These are phyloP conservation scores for Groenewaldozyma auringiensis DNA, from an alignment of 1,139 yeast species.

Conservation along the genomic window DNA sequence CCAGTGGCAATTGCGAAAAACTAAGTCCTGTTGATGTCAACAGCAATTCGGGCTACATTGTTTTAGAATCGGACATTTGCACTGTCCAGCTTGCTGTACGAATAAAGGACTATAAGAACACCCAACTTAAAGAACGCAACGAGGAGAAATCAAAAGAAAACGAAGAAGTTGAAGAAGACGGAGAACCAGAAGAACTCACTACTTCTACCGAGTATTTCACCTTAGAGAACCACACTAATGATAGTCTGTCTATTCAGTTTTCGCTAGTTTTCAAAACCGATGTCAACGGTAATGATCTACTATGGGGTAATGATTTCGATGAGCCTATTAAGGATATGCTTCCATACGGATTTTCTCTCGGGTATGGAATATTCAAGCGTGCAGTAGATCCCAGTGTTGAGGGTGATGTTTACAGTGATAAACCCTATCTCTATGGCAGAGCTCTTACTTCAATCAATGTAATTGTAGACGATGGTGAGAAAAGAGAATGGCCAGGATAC, in stretches of 20 bases:
- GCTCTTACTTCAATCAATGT: constrained; percentile 51
- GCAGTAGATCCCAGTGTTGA: constrained; percentile 54
- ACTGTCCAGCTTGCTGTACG: constrained; percentile 19
- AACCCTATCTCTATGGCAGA: constrained; percentile 54
- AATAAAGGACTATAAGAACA: constrained; percentile 14
- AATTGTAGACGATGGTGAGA: constrained; percentile 14
- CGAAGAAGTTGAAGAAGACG: too few species aligned
- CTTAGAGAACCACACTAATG: constrained; percentile 18
- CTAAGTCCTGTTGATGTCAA: constrained; percentile 4
- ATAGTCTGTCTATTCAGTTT: constrained; percentile 28
- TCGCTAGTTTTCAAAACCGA: constrained; percentile 27
- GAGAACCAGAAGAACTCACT: neutral
- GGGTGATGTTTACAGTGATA: constrained; percentile 55
- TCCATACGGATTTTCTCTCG: constrained; percentile 54
- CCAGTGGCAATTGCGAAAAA: neutral
- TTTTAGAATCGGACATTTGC: constrained; percentile 12
- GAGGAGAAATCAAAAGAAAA: neutral
- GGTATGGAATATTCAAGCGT: constrained; percentile 37
- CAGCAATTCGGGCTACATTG: constrained; percentile 3
- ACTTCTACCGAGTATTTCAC: constrained; percentile 18
- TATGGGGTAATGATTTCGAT: constrained; percentile 65
- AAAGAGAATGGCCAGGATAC: constrained; percentile 8
- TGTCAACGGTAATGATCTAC: constrained; percentile 44
- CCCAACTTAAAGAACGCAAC: too few species aligned
- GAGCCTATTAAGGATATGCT: constrained; percentile 51